These are phyloP conservation scores for Microdochium trichocladiopsis DNA, from an alignment of 2,329 filamentous ascomycete genomes.

Conservation along the genomic window DNA sequence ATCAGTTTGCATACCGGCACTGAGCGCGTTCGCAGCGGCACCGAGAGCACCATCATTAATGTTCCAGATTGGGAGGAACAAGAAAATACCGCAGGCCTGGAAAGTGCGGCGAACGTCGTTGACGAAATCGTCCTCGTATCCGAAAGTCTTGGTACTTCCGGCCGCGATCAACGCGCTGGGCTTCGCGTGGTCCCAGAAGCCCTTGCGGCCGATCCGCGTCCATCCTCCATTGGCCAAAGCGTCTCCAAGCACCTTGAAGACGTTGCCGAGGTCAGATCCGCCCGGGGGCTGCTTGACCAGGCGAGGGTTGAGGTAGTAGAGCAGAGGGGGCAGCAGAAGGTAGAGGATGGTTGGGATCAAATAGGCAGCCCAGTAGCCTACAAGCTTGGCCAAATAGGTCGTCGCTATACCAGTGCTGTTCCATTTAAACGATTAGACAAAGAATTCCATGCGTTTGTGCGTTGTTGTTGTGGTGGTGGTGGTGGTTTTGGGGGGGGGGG, in stretches of 20 bases:
- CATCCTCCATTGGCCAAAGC: constrained; percentile 24
- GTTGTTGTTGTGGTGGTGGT: no score
- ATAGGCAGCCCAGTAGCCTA: constrained; percentile 4
- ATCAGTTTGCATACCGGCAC: constrained; percentile 30
- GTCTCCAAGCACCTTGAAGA: constrained; percentile 26
- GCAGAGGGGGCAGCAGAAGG: constrained; percentile 49
- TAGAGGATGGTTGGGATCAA: constrained; percentile 43
- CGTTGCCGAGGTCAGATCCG: constrained; percentile 54
- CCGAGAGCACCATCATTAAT: constrained; percentile 31
- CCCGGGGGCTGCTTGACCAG: constrained; percentile 52
- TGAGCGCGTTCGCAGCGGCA: constrained; percentile 30
- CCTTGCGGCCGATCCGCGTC: constrained; percentile 21
- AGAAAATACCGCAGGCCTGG: constrained; percentile 45
- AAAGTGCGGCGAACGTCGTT: constrained; percentile 51
- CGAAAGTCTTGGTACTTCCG: constrained; percentile 27
- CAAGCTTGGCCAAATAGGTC: background rate
- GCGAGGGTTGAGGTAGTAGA: constrained; percentile 48
- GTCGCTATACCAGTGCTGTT: background rate
- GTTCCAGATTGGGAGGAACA: constrained; percentile 26
- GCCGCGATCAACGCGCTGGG: constrained; percentile 40
- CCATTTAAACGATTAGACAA: no score
- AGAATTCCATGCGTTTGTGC: no score
- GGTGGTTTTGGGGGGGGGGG: no score
- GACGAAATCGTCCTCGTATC: constrained; percentile 56
- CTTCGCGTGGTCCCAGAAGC: constrained; percentile 46